These are phyloP conservation scores for Asterophora lycoperdoides DNA, from an alignment of 768 basidiomycete genomes.

Conservation along the genomic window DNA sequence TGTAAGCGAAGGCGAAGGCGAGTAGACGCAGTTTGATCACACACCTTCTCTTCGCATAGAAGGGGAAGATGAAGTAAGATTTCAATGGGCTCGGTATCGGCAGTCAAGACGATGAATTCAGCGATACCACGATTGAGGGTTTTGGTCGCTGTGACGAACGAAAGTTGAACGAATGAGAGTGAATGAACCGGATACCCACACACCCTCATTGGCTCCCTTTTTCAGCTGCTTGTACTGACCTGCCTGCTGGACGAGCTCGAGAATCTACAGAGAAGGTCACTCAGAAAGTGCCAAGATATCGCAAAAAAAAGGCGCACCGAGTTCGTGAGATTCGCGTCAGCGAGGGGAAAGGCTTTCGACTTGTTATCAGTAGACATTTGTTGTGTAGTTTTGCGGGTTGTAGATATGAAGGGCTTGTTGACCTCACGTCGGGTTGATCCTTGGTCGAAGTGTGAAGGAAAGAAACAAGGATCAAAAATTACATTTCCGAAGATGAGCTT, in stretches of 20 bases:
- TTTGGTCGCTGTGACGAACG: conserved; percentile 71
- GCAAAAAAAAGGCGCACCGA: conserved; percentile 48
- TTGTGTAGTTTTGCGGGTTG: conserved; percentile 15
- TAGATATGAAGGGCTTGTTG: conserved; percentile 25
- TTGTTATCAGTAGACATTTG: conserved; percentile 57
- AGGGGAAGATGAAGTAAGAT: conserved; percentile 96
- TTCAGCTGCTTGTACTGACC: conserved; percentile 97
- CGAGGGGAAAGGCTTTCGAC: conserved; percentile 86
- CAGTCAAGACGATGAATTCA: conserved; percentile 95
- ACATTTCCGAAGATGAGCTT: background rate
- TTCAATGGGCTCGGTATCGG: conserved; percentile 96
- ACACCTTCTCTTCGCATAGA: conserved; percentile 95
- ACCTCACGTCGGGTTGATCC: conserved; percentile 86
- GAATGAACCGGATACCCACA: conserved; percentile 13
- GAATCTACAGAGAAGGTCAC: conserved; percentile 52
- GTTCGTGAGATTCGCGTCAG: conserved; percentile 85
- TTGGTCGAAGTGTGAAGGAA: conserved; percentile 54
- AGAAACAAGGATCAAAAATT: conserved; percentile 2
- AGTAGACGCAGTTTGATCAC: conserved; percentile 8
- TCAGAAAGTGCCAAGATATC: background rate
- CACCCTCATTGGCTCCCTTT: conserved; percentile 98
- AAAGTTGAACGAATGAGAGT: conserved; percentile 8
- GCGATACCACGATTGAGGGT: conserved; percentile 97
- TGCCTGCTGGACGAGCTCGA: conserved; percentile 94
- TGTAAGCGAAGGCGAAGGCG: conserved; percentile 3